Percentiles rank a stretch among this genome's conserved stretches.
These are phyloP conservation scores for Eucalyptus caleyi DNA, from an alignment of 345 rosid species.

Conservation along the genomic window DNA sequence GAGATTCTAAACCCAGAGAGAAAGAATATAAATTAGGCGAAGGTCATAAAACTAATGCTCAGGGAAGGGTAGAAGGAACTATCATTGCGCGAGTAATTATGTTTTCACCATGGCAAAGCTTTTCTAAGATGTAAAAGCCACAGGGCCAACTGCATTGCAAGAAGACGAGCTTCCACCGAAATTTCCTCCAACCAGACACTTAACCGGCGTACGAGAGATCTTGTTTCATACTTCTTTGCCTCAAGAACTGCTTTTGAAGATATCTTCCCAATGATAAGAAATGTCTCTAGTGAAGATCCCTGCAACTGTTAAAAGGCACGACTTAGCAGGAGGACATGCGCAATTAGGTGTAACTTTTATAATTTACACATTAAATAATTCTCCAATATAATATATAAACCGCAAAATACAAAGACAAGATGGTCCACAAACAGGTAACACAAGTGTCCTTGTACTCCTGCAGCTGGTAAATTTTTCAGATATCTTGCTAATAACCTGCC, in stretches of 20 bases:
- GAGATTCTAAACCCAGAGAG: background rate
- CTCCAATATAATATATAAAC: background rate
- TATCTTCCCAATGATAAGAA: conserved; percentile 65
- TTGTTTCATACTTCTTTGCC: conserved; percentile 49
- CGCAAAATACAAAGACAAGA: background rate
- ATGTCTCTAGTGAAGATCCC: conserved; percentile 69
- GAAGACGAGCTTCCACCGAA: conserved; percentile 49
- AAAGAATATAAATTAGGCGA: conserved; percentile 2
- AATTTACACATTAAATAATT: background rate
- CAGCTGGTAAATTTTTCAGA: background rate
- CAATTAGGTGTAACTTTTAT: background rate
- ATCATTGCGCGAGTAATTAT: background rate
- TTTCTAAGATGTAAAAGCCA: conserved; percentile 57
- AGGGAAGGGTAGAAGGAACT: background rate
- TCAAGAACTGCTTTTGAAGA: conserved; percentile 81
- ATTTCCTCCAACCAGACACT: conserved; percentile 58
- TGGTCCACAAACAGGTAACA: background rate
- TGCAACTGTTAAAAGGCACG: conserved; percentile 28
- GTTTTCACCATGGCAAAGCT: conserved; percentile 25
- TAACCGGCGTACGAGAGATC: conserved; percentile 36
- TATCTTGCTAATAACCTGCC: background rate
- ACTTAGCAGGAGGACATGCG: background rate
- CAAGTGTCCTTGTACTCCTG: background rate
- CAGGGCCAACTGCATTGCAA: conserved; percentile 49
- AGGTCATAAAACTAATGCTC: background rate